Percentiles rank a stretch among this genome's conserved stretches.
Evolutionary conservation across 2,329 filamentous ascomycete species (phyloP).

Genomic region (Xylariaceae sp.): DNA sequence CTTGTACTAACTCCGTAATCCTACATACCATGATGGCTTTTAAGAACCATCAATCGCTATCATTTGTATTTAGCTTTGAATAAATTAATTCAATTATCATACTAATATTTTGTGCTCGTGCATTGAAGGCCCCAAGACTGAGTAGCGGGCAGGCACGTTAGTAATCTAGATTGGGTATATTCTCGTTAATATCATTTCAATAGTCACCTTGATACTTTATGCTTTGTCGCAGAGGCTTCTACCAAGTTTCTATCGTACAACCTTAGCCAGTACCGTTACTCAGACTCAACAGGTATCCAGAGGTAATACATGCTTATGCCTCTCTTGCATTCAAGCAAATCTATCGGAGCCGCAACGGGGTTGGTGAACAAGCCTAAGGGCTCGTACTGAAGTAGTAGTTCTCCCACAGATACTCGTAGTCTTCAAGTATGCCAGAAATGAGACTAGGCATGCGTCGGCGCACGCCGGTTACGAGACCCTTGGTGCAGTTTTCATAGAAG

Average conservation of each 20-base stretch:
- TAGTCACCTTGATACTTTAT: slow-evolving; percentile 2
- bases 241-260: slow-evolving; percentile 22
- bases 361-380: slow-evolving; percentile 19
- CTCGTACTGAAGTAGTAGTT: slow-evolving; percentile 88
- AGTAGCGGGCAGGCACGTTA: too few relatives aligned
- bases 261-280: neutral
- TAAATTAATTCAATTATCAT: too few relatives aligned
- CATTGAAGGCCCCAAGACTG: too few relatives aligned
- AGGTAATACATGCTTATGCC: too few relatives aligned
- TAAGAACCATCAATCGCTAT: too few relatives aligned
- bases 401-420: slow-evolving; percentile 98
- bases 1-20: too few relatives aligned
- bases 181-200: slow-evolving; percentile 14
- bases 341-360: too few relatives aligned
- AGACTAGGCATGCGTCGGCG: slow-evolving; percentile 80
- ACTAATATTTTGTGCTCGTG: too few relatives aligned
- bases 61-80: too few relatives aligned
- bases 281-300: neutral
- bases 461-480: slow-evolving; percentile 73
- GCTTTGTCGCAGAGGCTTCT: too few relatives aligned
- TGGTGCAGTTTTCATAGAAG: slow-evolving; percentile 92
- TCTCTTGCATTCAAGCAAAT: too few relatives aligned
- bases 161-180: slow-evolving; percentile 12
- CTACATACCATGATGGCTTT: too few relatives aligned
- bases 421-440: slow-evolving; percentile 84